Percentiles rank a stretch among this genome's conserved stretches.
Evolutionary conservation across 345 rosid species (phyloP).

Genomic region (Eucalyptus globulus): DNA sequence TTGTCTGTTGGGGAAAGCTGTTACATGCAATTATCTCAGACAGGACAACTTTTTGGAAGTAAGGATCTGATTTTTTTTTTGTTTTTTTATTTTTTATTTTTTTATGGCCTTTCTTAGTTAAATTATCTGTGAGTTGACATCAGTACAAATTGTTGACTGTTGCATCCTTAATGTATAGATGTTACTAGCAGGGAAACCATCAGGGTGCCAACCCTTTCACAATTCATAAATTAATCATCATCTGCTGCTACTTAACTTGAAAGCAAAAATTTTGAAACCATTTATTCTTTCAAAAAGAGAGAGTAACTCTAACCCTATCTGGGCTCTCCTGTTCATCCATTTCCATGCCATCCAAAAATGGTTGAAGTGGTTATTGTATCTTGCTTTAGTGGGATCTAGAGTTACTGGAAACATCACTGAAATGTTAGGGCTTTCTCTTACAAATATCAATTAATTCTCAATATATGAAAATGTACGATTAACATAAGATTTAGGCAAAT

Average conservation of each 20-base stretch:
- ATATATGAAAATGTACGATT: background rate
- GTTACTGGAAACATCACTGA: background rate
- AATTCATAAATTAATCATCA: background rate
- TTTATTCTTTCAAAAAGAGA: background rate
- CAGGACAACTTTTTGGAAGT: slow-evolving; percentile 93
- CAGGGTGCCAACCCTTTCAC: background rate
- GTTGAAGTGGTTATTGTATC: background rate
- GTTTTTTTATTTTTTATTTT: no score
- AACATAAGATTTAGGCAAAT: background rate
- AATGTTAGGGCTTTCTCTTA: background rate
- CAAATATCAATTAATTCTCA: background rate
- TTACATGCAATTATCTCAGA: slow-evolving; percentile 87
- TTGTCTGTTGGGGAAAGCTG: slow-evolving; percentile 94
- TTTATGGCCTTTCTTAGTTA: background rate
- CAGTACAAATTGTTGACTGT: background rate
- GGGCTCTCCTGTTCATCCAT: background rate
- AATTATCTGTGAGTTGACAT: background rate
- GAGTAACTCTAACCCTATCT: background rate
- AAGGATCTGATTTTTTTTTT: background rate
- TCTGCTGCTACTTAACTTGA: background rate
- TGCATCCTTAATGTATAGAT: background rate
- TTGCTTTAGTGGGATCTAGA: background rate
- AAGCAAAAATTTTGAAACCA: background rate
- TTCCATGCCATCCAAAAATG: background rate
- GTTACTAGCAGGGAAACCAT: background rate